These are phyloP conservation scores for Quercus cerris DNA, from an alignment of 306 rosid species.

Conservation along the genomic window DNA sequence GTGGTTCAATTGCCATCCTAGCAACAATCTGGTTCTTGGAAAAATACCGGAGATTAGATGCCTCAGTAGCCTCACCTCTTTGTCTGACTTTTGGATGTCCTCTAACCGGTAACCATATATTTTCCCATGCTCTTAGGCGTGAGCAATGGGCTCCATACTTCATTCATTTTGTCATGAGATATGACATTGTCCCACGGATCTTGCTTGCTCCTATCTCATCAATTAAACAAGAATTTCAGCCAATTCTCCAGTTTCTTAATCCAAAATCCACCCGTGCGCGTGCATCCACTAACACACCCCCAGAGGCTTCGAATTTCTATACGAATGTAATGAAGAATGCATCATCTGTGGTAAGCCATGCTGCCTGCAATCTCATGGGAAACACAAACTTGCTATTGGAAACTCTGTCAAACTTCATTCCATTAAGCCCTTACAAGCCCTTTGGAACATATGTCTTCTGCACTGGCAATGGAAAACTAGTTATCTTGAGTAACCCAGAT, in stretches of 20 bases:
- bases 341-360: constrained; percentile 47
- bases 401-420: constrained; percentile 39
- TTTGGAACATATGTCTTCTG: constrained; percentile 69
- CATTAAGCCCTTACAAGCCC: constrained; percentile 76
- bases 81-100: constrained; percentile 86
- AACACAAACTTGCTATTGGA: constrained; percentile 55
- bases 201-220: constrained; percentile 60
- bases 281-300: background rate
- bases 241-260: constrained; percentile 41
- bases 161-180: constrained; percentile 55
- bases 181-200: constrained; percentile 55
- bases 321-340: constrained; percentile 48
- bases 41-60: background rate
- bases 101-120: constrained; percentile 52
- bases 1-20: constrained; percentile 63
- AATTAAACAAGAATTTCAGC: constrained; percentile 28
- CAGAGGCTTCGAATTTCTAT: constrained; percentile 21
- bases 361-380: constrained; percentile 69
- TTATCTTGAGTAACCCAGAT: constrained; percentile 46
- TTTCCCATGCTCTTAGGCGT: constrained; percentile 75
- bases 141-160: constrained; percentile 66
- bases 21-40: constrained; percentile 66
- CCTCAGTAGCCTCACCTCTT: background rate
- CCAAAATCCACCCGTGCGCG: background rate
- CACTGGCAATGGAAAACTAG: constrained; percentile 41